Percentiles rank a stretch among this genome's conserved stretches.
phyloP scores from a whole-genome alignment of 495 filamentous ascomycete genomes.

The Cercophora sp. region DNA sequence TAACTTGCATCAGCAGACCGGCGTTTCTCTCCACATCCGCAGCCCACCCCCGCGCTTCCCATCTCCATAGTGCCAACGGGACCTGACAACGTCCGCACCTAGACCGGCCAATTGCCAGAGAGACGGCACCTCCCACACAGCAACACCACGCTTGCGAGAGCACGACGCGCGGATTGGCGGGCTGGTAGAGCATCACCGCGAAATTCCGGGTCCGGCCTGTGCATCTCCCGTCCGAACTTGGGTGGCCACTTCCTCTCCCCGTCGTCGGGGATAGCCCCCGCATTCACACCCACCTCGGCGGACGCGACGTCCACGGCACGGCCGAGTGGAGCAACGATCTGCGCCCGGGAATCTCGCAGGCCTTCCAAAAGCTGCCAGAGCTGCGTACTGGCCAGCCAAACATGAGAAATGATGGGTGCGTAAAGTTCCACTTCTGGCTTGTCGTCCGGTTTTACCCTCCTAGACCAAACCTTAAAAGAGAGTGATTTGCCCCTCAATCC shows the following conservation, averaged over 20 bases:
- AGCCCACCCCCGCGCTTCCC: slow-evolving; percentile 7
- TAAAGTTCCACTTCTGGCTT: background rate
- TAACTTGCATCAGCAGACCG: slow-evolving; percentile 20
- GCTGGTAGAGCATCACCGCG: slow-evolving; percentile 8
- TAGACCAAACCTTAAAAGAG: background rate
- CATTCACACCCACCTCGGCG: background rate
- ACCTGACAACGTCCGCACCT: background rate
- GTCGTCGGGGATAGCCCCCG: no score
- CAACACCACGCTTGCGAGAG: background rate
- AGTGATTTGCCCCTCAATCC: background rate
- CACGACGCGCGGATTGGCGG: slow-evolving; percentile 5
- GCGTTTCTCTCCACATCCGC: slow-evolving; percentile 15
- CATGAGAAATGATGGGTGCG: slow-evolving; percentile 19
- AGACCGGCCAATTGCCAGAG: slow-evolving; percentile 4
- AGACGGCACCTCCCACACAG: background rate
- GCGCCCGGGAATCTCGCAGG: background rate
- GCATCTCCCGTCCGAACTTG: background rate
- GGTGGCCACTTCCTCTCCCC: no score
- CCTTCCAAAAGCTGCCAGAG: background rate
- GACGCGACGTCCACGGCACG: slow-evolving; percentile 6
- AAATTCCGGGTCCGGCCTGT: background rate
- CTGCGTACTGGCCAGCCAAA: no score
- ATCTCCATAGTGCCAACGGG: background rate
- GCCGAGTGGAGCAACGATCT: slow-evolving; percentile 6
- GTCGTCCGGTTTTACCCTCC: background rate